Conservation (phyloP, 495 filamentous ascomycete genomes). For the Parachaetomium inaequale region DNA sequence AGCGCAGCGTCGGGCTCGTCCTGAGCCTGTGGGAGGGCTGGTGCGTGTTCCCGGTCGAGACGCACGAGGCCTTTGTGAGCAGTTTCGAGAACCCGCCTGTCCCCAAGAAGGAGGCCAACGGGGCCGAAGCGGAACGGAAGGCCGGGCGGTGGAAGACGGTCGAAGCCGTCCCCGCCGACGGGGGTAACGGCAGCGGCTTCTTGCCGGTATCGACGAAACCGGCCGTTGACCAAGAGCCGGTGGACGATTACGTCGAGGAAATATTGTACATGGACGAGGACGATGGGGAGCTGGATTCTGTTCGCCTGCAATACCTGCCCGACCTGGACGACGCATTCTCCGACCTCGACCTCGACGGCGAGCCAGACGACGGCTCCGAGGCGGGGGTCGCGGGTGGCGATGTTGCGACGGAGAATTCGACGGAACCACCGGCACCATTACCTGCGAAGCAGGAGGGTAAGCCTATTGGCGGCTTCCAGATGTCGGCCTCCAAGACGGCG, state of each 20-base stretch:
- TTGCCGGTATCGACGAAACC: constrained; percentile 31
- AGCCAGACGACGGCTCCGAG: constrained; percentile 24
- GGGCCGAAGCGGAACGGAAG: constrained; percentile 51
- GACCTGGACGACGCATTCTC: constrained; percentile 25
- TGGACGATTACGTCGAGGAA: constrained; percentile 32
- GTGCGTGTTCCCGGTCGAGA: constrained; percentile 77
- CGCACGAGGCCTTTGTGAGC: constrained; percentile 66
- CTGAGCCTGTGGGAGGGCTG: constrained; percentile 83
- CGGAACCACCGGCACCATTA: constrained; percentile 24
- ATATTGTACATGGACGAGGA: constrained; percentile 32
- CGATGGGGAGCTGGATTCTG: constrained; percentile 29
- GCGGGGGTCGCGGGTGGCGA: constrained; percentile 9
- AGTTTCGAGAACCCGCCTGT: constrained; percentile 73
- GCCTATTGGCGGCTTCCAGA: constrained; percentile 28
- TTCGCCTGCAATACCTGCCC: constrained; percentile 25
- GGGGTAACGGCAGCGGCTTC: constrained; percentile 36
- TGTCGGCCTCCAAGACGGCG: constrained; percentile 28
- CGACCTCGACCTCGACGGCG: constrained; percentile 32
- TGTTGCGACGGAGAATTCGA: constrained; percentile 16
- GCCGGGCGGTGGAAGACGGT: constrained; percentile 69
- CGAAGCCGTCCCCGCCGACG: constrained; percentile 48
- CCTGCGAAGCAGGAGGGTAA: constrained; percentile 22
- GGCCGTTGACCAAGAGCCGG: constrained; percentile 7
- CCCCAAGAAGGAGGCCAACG: constrained; percentile 47
- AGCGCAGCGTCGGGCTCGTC: constrained; percentile 69